Evolutionary conservation across 2,329 filamentous ascomycete species (phyloP), one percentile per base, ranked within the genome.

Genomic region (Myriosclerotinia scirpicola): DNA sequence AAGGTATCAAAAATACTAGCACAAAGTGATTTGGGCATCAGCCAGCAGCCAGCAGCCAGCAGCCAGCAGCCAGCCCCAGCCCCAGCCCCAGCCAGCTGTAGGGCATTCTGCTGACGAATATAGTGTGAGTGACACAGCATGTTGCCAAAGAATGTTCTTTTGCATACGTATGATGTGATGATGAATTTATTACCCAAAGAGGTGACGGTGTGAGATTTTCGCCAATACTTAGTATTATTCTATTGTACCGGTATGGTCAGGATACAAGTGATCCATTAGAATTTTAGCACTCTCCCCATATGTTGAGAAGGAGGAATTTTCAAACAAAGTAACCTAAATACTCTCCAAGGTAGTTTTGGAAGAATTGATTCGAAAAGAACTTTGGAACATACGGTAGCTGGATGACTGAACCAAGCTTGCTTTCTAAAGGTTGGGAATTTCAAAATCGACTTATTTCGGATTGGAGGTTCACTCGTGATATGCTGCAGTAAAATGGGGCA

Each of bases 91-190:
- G 40, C 56, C 20, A 17, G 26, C 56, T 14, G 56, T 59, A 59
- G 56, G 56, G 56, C 56, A 59, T 59, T 48, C 56, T 59, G 55
- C 56, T 60, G 58, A 50, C 44, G 58, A 50, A 50, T 11, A 22
- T 38, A 7, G 42, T 50, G 58, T 60, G 58, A 20, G 30, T 60
- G 44, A 38, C n/a, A 50, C 56, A 5, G 15, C 56, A 59, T 46
- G 30, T 20, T 26, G 56, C 42, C 44, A 60, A 60, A 60, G 58
- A 60, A 60, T 60, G 58, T 60, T 60, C 58, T 60, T 12, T 60
- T 60, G 58, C 58, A 60, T 48, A 60, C 30, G n/a, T 9, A 50
- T 7, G 17, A 20, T 60, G 50, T 50, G 58, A 38, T 60, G 56
- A 60, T 60, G 30, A 60, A 48, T 36, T 50, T 48, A 50, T 50